Conservation (phyloP, 352 stramenopile genomes). For the Phytophthora aleatoria region DNA sequence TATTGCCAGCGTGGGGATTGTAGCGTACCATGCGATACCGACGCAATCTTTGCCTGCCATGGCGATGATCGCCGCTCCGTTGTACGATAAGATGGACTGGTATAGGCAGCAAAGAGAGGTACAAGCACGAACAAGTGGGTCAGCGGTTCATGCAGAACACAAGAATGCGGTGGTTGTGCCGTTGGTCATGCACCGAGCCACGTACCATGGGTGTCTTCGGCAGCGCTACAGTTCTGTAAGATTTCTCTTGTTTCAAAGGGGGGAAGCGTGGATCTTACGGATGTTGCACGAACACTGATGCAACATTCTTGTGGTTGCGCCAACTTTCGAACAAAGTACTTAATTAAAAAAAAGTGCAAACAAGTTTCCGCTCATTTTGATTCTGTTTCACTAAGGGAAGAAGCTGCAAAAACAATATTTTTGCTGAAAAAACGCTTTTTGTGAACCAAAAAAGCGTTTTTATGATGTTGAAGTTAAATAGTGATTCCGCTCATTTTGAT, state of each 20-base stretch:
- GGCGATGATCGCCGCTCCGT: constrained; percentile 98
- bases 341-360: no score
- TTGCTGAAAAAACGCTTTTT: no score
- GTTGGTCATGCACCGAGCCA: not conserved
- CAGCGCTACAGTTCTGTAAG: constrained; percentile 12
- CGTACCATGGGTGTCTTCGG: constrained; percentile 40
- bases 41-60: constrained; percentile 99
- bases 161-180: not conserved
- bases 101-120: not conserved
- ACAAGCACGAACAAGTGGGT: not conserved
- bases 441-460: no score
- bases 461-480: no score
- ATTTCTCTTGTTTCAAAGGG: constrained; percentile 31
- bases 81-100: constrained; percentile 95
- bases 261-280: constrained; percentile 19
- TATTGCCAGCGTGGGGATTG: not conserved
- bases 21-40: constrained; percentile 93
- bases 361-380: no score
- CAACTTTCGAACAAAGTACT: no score
- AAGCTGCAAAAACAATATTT: no score
- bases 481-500: no score
- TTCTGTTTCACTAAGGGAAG: no score
- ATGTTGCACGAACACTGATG: constrained; percentile 16
- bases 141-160: not conserved
- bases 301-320: not conserved